These are phyloP conservation scores for Podospora tetraspora DNA, from an alignment of 495 filamentous ascomycete genomes.

Conservation along the genomic window DNA sequence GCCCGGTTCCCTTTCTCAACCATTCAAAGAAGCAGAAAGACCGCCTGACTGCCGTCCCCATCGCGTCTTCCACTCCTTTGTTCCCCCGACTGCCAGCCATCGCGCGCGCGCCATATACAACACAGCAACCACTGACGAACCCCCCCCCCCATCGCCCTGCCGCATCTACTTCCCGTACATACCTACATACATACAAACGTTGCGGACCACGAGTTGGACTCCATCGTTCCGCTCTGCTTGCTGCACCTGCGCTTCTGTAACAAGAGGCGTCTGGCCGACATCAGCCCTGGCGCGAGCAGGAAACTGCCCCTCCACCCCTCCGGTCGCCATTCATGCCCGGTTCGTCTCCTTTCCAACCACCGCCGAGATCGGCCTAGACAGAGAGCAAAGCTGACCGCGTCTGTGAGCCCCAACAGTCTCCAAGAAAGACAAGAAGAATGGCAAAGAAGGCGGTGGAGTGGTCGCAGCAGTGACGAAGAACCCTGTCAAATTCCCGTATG, in stretches of 20 bases:
- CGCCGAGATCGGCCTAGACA: background rate
- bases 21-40: background rate
- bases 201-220: background rate
- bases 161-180: background rate
- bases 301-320: conserved; percentile 29
- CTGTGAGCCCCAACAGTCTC: conserved; percentile 27
- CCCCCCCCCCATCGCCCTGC: background rate
- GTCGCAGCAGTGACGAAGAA: conserved; percentile 50
- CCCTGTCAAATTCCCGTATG: conserved; percentile 46
- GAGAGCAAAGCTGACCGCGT: background rate
- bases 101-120: background rate
- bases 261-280: background rate
- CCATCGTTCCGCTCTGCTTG: conserved; percentile 5
- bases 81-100: background rate
- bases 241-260: conserved; percentile 3
- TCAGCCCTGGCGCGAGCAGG: conserved; percentile 29
- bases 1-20: background rate
- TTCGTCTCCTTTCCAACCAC: conserved; percentile 24
- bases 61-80: background rate
- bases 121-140: background rate
- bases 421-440: conserved; percentile 51
- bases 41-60: background rate
- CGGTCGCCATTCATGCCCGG: conserved; percentile 43
- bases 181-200: background rate
- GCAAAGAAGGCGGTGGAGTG: conserved; percentile 46